Percentiles rank a stretch among this genome's conserved stretches.
Evolutionary conservation across 805 yeast species (phyloP).

Genomic region (Ogataea ganodermae): DNA sequence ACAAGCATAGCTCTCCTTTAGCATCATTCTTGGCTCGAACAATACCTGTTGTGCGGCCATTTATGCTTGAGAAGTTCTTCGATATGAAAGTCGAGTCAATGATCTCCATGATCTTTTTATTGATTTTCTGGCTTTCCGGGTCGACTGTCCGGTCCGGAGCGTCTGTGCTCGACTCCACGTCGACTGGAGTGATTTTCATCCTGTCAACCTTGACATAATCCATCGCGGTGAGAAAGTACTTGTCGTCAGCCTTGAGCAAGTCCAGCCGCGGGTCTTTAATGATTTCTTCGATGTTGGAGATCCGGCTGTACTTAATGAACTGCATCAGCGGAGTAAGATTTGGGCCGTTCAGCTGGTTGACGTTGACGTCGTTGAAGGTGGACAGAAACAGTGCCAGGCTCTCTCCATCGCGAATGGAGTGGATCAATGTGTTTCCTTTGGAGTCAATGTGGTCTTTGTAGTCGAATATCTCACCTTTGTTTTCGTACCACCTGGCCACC

Average conservation of each 20-base stretch:
- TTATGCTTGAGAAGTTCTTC: slow-evolving; percentile 21
- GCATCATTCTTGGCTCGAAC: slow-evolving; percentile 37
- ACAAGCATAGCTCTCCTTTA: slow-evolving; percentile 30
- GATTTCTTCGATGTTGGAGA: slow-evolving; percentile 56
- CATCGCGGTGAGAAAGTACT: slow-evolving; percentile 39
- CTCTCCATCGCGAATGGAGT: slow-evolving; percentile 54
- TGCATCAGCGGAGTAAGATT: slow-evolving; percentile 70
- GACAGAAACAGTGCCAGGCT: slow-evolving; percentile 45
- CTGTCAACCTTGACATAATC: slow-evolving; percentile 47
- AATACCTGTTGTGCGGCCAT: slow-evolving; percentile 33
- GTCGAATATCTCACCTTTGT: slow-evolving; percentile 37
- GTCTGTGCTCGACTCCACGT: slow-evolving; percentile 3
- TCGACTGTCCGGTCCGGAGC: neutral
- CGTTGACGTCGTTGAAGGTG: slow-evolving; percentile 41
- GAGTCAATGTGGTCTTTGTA: slow-evolving; percentile 68
- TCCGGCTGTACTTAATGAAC: slow-evolving; percentile 67
- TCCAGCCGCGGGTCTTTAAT: slow-evolving; percentile 52
- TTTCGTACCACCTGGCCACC: slow-evolving; percentile 45
- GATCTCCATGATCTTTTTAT: slow-evolving; percentile 34
- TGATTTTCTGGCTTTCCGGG: slow-evolving; percentile 8
- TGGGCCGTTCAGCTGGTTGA: slow-evolving; percentile 62
- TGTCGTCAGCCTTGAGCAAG: slow-evolving; percentile 36
- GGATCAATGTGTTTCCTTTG: slow-evolving; percentile 76
- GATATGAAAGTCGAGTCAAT: slow-evolving; percentile 34
- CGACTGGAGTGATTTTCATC: slow-evolving; percentile 3